Evolutionary conservation across 2,329 filamentous ascomycete genomes (phyloP).

Genomic region (Metarhizium brunneum): DNA sequence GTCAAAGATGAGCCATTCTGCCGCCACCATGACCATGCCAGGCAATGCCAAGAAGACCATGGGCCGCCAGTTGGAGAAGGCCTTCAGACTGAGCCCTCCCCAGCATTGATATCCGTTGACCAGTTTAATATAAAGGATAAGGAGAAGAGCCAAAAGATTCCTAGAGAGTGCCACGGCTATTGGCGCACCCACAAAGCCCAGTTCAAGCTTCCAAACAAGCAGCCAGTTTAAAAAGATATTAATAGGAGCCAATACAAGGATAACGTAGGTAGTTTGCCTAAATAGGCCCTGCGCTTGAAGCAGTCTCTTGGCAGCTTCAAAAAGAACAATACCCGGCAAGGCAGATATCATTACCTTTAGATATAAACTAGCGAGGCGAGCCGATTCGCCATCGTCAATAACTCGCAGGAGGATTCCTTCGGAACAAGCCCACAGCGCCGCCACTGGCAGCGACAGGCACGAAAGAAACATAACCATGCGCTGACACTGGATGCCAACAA

Average conservation of each 20-base stretch:
- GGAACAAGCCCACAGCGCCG: conserved; percentile 57
- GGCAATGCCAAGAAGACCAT: conserved; percentile 82
- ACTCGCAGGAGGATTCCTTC: conserved; percentile 46
- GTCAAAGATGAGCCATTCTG: conserved; percentile 85
- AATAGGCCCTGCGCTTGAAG: conserved; percentile 75
- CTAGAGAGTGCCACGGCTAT: conserved; percentile 70
- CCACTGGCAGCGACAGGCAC: conserved; percentile 60
- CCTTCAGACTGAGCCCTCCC: conserved; percentile 62
- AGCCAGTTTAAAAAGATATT: conserved; percentile 68
- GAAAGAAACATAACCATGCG: conserved; percentile 70
- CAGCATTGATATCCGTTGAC: conserved; percentile 66
- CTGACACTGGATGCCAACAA: conserved; percentile 76
- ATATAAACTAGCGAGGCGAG: conserved; percentile 60
- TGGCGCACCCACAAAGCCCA: conserved; percentile 62
- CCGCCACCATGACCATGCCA: conserved; percentile 82
- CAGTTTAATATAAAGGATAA: conserved; percentile 66
- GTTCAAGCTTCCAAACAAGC: conserved; percentile 53
- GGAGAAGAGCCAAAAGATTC: conserved; percentile 59
- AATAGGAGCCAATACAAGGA: conserved; percentile 63
- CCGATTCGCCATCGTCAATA: conserved; percentile 39
- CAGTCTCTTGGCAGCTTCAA: conserved; percentile 68
- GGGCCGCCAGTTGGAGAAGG: conserved; percentile 60
- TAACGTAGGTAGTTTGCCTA: conserved; percentile 62
- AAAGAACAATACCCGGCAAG: conserved; percentile 63
- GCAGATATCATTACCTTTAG: conserved; percentile 59